Conservation (phyloP, 139 green algal genomes). For the Raphidocelis subcapitata region DNA sequence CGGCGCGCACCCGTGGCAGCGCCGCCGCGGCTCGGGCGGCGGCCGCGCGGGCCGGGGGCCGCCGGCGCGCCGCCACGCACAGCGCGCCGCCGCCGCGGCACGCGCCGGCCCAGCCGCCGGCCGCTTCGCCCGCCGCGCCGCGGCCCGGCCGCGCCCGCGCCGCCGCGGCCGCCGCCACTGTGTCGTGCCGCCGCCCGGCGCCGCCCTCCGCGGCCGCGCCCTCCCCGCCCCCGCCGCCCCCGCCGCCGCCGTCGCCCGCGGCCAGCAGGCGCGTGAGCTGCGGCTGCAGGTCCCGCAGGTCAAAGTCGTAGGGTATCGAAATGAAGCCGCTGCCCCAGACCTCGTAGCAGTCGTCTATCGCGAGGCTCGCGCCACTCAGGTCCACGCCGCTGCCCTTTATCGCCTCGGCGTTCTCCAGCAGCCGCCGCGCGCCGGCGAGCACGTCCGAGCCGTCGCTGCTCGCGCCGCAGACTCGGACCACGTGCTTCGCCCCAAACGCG, state of each 20-base stretch:
- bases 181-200: too few species aligned
- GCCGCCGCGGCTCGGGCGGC: too few species aligned
- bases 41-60: too few species aligned
- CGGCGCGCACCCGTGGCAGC: too few species aligned
- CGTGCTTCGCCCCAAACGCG: constrained; percentile 41
- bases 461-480: constrained; percentile 30
- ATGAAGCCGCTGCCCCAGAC: constrained; percentile 92
- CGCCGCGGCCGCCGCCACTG: too few species aligned
- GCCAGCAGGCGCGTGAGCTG: constrained; percentile 23
- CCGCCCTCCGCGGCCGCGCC: too few species aligned
- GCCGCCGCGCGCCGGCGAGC: constrained; percentile 58
- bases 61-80: too few species aligned
- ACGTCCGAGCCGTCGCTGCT: constrained; percentile 42
- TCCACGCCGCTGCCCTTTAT: constrained; percentile 71
- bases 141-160: too few species aligned
- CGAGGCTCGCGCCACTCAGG: constrained; percentile 71
- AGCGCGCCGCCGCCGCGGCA: too few species aligned
- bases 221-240: too few species aligned
- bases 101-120: too few species aligned
- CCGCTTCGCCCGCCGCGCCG: too few species aligned
- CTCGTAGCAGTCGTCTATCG: constrained; percentile 93
- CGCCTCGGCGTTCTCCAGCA: constrained; percentile 71
- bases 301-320: constrained; percentile 90
- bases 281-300: constrained; percentile 34
- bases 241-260: not conserved